These are phyloP conservation scores for Bryoerythrophyllum caledonicum DNA, from an alignment of 225 moss, liverwort and hornwort species.

Conservation along the genomic window DNA sequence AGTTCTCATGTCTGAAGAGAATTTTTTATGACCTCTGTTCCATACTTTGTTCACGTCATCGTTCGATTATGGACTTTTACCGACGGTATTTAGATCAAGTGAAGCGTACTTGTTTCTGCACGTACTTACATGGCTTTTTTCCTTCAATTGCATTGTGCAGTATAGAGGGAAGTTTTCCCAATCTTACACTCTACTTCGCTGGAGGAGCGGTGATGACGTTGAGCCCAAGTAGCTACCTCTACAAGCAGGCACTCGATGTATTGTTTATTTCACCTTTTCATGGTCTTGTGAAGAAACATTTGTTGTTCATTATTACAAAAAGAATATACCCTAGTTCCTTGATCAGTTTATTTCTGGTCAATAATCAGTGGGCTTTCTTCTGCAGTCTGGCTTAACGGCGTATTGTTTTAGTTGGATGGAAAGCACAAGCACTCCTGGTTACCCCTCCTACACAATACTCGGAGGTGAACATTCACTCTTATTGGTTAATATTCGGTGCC, in stretches of 20 bases:
- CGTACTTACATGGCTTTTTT: slow-evolving; percentile 2
- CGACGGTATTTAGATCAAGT: neutral
- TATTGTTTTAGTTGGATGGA: slow-evolving; percentile 61
- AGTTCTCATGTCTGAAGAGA: neutral
- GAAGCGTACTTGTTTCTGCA: neutral
- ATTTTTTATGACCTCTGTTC: neutral
- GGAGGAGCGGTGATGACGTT: slow-evolving; percentile 50
- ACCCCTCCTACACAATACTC: slow-evolving; percentile 44
- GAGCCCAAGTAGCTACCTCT: slow-evolving; percentile 53
- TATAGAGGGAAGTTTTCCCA: slow-evolving; percentile 33
- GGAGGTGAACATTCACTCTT: slow-evolving; percentile 40
- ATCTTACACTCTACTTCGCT: slow-evolving; percentile 45
- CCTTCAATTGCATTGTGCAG: slow-evolving; percentile 32
- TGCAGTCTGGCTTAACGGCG: slow-evolving; percentile 45
- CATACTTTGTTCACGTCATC: neutral
- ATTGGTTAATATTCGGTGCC: neutral
- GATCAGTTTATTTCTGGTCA: neutral
- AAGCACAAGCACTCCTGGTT: slow-evolving; percentile 41
- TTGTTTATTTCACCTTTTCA: neutral
- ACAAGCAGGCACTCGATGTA: slow-evolving; percentile 40
- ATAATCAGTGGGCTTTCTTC: slow-evolving; percentile 10
- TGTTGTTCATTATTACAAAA: neutral
- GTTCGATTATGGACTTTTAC: neutral
- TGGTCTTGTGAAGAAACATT: neutral
- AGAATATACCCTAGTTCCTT: neutral